A percentile compares a stretch with the other conserved stretches of the same genome.
Evolutionary conservation across 495 filamentous ascomycete species (phyloP).

Genomic region (Hypoxylon subgilvum): DNA sequence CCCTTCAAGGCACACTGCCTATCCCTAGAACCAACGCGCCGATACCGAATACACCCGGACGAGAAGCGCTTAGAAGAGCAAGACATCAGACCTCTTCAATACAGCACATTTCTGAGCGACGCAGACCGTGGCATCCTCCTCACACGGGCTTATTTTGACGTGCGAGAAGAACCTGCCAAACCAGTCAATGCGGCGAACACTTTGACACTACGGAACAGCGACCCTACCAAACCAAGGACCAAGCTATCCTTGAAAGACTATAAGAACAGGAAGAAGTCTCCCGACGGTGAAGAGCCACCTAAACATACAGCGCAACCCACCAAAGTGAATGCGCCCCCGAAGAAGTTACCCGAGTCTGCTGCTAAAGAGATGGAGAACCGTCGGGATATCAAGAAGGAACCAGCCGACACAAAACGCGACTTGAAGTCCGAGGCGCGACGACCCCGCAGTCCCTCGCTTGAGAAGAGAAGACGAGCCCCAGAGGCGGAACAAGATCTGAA

Average conservation of each 20-base stretch:
- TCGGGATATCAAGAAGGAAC: conserved; percentile 22
- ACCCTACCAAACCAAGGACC: conserved; percentile 50
- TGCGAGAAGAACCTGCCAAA: conserved; percentile 46
- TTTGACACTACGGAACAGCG: conserved; percentile 34
- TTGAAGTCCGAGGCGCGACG: conserved; percentile 40
- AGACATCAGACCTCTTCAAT: conserved; percentile 48
- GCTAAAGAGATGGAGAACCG: conserved; percentile 40
- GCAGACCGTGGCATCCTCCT: conserved; percentile 54
- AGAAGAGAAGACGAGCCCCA: conserved; percentile 47
- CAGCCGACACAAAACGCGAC: conserved; percentile 24
- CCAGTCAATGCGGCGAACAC: conserved; percentile 34
- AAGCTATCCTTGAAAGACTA: conserved; percentile 57
- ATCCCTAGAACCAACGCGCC: conserved; percentile 45
- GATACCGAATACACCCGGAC: conserved; percentile 42
- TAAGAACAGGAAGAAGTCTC: conserved; percentile 48
- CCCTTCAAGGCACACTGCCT: conserved; percentile 53
- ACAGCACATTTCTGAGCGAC: conserved; percentile 53
- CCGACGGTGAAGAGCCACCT: conserved; percentile 48
- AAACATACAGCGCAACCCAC: conserved; percentile 26
- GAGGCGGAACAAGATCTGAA: conserved; percentile 46
- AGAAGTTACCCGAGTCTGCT: conserved; percentile 16
- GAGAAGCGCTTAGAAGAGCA: conserved; percentile 50
- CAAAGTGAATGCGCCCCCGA: conserved; percentile 31
- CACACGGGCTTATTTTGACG: conserved; percentile 51
- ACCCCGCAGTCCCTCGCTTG: conserved; percentile 40